Evolutionary conservation across 2,329 filamentous ascomycete genomes (phyloP), one percentile per base, ranked within the genome.

Genomic region (Colletotrichum gloeosporioides): DNA sequence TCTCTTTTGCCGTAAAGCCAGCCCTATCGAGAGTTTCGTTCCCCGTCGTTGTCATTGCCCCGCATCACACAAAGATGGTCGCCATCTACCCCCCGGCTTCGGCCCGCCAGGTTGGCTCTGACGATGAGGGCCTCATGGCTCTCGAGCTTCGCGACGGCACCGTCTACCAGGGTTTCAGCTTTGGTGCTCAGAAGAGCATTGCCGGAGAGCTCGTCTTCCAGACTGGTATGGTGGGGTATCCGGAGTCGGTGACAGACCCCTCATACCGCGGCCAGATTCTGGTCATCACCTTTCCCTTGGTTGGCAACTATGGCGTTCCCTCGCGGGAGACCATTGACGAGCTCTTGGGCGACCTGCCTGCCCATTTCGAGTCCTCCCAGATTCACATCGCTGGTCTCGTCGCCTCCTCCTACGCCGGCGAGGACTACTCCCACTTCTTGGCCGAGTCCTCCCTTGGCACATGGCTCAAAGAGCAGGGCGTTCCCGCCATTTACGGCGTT

Each of bases 161-260:
- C 75, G 92, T 95, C 83, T 98, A 96, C 90, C 95, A 98, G 85
- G 97, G 97, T 81, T 96, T 95, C 89, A 98, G 96, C 91, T 99
- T 99, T 85, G 97, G 97, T 86, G 96, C 96, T 78, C 91, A 95
- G 83, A 98, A 96, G 91, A 98, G 95, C 88, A 93, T 98, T 82
- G 95, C 96, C 79, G 97, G 97, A 85, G 97, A 99, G 90, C 90
- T 99, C 85, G 97, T 99, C 87, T 99, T 99, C 89, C 96, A 99
- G 91, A 99, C 97, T 75, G 97, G 97, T 86, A 98, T 99, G 96
- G 97, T 99, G 81, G 97, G 97, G 83, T 99, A 99, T 85, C 96
- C 97, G 57, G 97, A 99, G 89, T 98, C 94, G 64, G 90, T 97
- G 81, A 96, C 95, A 77, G 95, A 97, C 83, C 95, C 95, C 79